Conservation (phyloP, 345 rosid genomes). For the Noccaea bulbosa region DNA sequence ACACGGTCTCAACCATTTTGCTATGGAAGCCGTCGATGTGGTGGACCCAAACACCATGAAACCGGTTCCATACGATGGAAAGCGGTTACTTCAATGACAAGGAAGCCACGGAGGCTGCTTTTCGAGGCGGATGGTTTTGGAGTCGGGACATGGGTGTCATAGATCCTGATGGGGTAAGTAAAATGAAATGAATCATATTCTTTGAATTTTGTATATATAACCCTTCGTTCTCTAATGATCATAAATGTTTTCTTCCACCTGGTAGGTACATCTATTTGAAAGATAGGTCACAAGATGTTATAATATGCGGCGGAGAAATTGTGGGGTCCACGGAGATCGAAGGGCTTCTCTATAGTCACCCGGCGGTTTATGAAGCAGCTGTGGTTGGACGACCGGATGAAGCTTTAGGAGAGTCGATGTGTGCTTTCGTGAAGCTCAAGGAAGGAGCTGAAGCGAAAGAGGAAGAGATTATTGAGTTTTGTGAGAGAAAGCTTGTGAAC, state of each 20-base stretch:
- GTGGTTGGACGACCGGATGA: constrained; percentile 65
- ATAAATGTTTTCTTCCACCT: background rate
- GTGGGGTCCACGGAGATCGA: constrained; percentile 66
- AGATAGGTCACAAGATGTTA: constrained; percentile 68
- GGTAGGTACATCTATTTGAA: constrained; percentile 56
- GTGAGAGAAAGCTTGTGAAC: constrained; percentile 53
- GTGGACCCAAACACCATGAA: constrained; percentile 54
- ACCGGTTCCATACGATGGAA: constrained; percentile 68
- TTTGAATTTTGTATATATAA: background rate
- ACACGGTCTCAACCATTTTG: constrained; percentile 65
- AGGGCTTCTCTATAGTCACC: constrained; percentile 59
- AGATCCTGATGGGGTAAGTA: constrained; percentile 47
- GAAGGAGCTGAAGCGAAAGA: constrained; percentile 45
- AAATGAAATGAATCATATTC: background rate
- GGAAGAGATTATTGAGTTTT: constrained; percentile 54
- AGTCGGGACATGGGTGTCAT: constrained; percentile 67
- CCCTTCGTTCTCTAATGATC: background rate
- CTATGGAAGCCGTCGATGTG: constrained; percentile 73
- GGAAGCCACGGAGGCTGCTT: constrained; percentile 53
- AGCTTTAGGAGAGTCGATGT: constrained; percentile 65
- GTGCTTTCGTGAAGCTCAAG: constrained; percentile 65
- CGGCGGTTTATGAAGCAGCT: constrained; percentile 63
- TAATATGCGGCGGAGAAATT: constrained; percentile 70
- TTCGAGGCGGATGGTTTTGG: constrained; percentile 61
- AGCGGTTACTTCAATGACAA: constrained; percentile 68